Conservation (phyloP, 2,329 filamentous ascomycete genomes). For the Arthrinium puccinioides region DNA sequence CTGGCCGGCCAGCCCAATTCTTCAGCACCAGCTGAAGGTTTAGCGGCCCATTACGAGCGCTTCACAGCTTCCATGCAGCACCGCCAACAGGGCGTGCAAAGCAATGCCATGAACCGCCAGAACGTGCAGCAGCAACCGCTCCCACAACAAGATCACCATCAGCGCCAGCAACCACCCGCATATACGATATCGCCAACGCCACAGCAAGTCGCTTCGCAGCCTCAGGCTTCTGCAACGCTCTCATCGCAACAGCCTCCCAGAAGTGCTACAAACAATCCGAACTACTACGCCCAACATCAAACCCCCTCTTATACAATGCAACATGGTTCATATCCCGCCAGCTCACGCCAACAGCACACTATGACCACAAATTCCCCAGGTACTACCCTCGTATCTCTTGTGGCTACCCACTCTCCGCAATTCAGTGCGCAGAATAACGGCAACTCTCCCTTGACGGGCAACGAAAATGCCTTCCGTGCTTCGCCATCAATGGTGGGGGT, state of each 20-base stretch:
- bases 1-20: background rate
- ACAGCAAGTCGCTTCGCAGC: slow-evolving; percentile 18
- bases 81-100: slow-evolving; percentile 14
- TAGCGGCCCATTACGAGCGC: slow-evolving; percentile 22
- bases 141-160: slow-evolving; percentile 1
- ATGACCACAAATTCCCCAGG: slow-evolving; percentile 19
- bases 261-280: slow-evolving; percentile 16
- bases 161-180: slow-evolving; percentile 11
- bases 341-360: slow-evolving; percentile 20
- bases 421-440: slow-evolving; percentile 20
- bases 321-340: slow-evolving; percentile 17
- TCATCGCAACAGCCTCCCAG: slow-evolving; percentile 19
- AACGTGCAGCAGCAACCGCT: background rate
- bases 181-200: slow-evolving; percentile 21
- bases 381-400: slow-evolving; percentile 21
- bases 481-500: slow-evolving; percentile 19
- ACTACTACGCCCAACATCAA: slow-evolving; percentile 21
- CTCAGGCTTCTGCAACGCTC: slow-evolving; percentile 19
- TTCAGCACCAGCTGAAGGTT: slow-evolving; percentile 11
- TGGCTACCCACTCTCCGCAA: slow-evolving; percentile 24
- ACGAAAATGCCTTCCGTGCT: slow-evolving; percentile 21
- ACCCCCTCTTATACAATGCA: slow-evolving; percentile 20
- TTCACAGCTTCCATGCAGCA: slow-evolving; percentile 18
- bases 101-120: background rate
- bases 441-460: slow-evolving; percentile 23